These are phyloP conservation scores for Podosphaera xanthii DNA, from an alignment of 2,329 filamentous ascomycete species.

Conservation along the genomic window DNA sequence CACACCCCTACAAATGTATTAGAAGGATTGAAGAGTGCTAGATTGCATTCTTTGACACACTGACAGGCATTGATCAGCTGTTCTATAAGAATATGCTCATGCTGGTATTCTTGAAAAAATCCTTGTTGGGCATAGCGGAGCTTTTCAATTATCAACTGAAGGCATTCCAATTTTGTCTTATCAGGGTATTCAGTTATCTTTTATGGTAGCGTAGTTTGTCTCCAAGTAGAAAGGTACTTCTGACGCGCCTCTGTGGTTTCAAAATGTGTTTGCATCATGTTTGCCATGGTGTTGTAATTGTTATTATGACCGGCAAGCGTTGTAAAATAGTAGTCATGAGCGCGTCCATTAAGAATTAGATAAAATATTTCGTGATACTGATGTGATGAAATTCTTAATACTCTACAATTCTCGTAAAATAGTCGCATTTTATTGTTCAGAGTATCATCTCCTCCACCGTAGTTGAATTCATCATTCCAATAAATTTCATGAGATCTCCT, in stretches of 20 bases:
- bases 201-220: no score
- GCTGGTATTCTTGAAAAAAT: not conserved
- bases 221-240: no score
- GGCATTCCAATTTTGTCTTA: no score
- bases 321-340: no score
- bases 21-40: not conserved
- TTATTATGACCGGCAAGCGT: no score
- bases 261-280: no score
- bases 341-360: not conserved
- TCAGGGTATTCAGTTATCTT: no score
- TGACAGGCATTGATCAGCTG: not conserved
- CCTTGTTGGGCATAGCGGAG: not conserved
- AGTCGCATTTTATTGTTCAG: not conserved
- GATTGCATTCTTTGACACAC: not conserved
- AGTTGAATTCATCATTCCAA: not conserved
- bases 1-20: not conserved
- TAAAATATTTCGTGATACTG: not conserved
- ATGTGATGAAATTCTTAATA: not conserved
- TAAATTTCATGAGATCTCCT: not conserved
- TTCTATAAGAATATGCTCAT: not conserved
- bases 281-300: no score
- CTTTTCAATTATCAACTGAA: not conserved
- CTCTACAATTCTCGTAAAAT: not conserved
- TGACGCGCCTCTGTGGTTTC: no score
- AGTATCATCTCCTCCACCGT: not conserved